Conservation (phyloP, 192 early-diverging fungal species). For the Umbelopsis ramanniana region DNA sequence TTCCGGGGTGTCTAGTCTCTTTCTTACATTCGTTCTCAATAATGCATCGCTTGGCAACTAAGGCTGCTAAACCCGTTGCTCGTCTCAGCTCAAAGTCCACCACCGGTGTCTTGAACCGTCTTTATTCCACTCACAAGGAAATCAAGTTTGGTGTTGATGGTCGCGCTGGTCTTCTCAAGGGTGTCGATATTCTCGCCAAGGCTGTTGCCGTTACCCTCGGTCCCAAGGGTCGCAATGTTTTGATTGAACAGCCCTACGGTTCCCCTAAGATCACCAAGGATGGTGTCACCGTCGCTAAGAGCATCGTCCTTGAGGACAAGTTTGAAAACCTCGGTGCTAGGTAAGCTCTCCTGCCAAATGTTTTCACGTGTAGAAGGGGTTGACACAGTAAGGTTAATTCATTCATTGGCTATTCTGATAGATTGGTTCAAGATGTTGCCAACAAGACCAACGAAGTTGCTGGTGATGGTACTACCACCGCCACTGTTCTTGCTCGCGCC, state of each 20-base stretch:
- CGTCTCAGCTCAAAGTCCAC: slow-evolving; percentile 24
- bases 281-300: slow-evolving; percentile 99
- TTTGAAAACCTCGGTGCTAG: slow-evolving; percentile 99
- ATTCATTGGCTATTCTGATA: slow-evolving; percentile 29
- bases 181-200: slow-evolving; percentile 96
- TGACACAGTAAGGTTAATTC: not conserved
- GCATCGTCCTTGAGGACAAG: slow-evolving; percentile 95
- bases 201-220: slow-evolving; percentile 99
- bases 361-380: not conserved
- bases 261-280: slow-evolving; percentile 99
- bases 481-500: slow-evolving; percentile 96
- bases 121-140: slow-evolving; percentile 95
- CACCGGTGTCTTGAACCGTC: slow-evolving; percentile 46
- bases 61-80: slow-evolving; percentile 27
- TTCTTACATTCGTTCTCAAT: not conserved
- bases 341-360: slow-evolving; percentile 35
- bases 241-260: slow-evolving; percentile 98
- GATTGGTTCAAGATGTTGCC: slow-evolving; percentile 98
- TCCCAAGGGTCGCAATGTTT: slow-evolving; percentile 98
- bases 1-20: slow-evolving; percentile 1
- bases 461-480: slow-evolving; percentile 99
- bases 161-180: slow-evolving; percentile 87
- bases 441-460: slow-evolving; percentile 99
- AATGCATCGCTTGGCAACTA: slow-evolving; percentile 39
- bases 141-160: slow-evolving; percentile 96